Evolutionary conservation across 129 eudicot genomes (phyloP).

Genomic region (Daucus carota): DNA sequence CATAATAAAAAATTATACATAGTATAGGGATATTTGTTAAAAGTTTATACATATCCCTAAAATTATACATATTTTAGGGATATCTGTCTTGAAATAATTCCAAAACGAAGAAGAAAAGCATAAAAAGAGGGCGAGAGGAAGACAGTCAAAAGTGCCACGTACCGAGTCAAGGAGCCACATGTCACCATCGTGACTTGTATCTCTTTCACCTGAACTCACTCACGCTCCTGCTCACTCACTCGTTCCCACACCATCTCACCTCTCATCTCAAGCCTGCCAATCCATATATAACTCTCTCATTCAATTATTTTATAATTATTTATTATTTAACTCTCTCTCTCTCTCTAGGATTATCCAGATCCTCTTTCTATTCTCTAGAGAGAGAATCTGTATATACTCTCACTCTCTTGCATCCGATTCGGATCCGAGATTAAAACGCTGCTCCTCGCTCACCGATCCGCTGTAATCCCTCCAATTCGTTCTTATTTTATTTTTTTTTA

Average conservation of each 20-base stretch:
- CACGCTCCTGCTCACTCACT: neutral
- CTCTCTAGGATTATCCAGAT: slow-evolving; percentile 1
- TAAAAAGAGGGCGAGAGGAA: too few relatives aligned
- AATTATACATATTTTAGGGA: too few relatives aligned
- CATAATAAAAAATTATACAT: too few relatives aligned
- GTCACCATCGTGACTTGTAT: too few relatives aligned
- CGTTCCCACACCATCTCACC: neutral
- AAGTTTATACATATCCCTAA: too few relatives aligned
- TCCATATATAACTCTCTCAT: too few relatives aligned
- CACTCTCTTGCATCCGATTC: neutral
- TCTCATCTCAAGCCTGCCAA: too few relatives aligned
- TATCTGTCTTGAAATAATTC: too few relatives aligned
- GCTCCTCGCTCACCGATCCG: neutral
- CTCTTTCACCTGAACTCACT: neutral
- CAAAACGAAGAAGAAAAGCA: too few relatives aligned
- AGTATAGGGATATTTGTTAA: too few relatives aligned
- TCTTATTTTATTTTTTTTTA: neutral
- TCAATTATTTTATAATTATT: neutral
- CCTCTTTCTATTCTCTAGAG: neutral
- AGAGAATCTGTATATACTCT: slow-evolving; percentile 1
- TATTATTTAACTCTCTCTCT: neutral
- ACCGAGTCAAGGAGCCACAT: too few relatives aligned
- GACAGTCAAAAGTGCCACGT: too few relatives aligned
- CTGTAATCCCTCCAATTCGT: neutral
- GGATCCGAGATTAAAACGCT: neutral